Evolutionary conservation across 805 yeast genomes (phyloP).

Genomic region (Pichia membranifaciens): DNA sequence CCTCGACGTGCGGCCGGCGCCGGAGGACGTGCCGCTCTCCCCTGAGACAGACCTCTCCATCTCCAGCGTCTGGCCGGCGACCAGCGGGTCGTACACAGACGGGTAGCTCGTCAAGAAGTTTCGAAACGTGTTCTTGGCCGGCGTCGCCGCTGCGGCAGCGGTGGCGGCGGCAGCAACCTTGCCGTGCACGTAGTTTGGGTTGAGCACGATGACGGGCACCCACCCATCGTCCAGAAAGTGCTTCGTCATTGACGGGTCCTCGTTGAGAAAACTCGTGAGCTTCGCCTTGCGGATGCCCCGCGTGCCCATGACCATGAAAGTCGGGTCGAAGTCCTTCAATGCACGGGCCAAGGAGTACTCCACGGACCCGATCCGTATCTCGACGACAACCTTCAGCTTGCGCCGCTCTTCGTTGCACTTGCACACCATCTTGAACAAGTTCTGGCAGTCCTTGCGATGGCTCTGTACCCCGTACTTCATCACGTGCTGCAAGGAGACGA

Average conservation of each 20-base stretch:
- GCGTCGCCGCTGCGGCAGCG: not conserved
- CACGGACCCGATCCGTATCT: conserved; percentile 39
- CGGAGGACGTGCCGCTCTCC: not conserved
- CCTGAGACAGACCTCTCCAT: conserved; percentile 12
- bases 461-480: conserved; percentile 18
- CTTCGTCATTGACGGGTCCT: conserved; percentile 42
- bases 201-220: conserved; percentile 42
- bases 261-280: conserved; percentile 30
- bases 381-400: conserved; percentile 38
- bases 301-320: conserved; percentile 41
- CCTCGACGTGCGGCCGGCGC: conserved; percentile 16
- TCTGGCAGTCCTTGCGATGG: conserved; percentile 33
- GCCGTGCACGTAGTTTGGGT: conserved; percentile 28
- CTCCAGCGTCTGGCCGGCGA: conserved; percentile 2
- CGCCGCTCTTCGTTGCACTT: conserved; percentile 31
- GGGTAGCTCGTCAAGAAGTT: conserved; percentile 15
- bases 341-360: conserved; percentile 36
- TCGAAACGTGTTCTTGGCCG: conserved; percentile 4
- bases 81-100: conserved; percentile 14
- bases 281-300: conserved; percentile 34
- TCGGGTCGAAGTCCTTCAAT: conserved; percentile 41
- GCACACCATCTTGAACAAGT: conserved; percentile 29
- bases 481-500: conserved; percentile 31
- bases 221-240: conserved; percentile 41
- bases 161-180: no score